Evolutionary conservation across 805 yeast genomes (phyloP), one percentile per base, ranked within the genome.

Genomic region (Candida silvicultrix): DNA sequence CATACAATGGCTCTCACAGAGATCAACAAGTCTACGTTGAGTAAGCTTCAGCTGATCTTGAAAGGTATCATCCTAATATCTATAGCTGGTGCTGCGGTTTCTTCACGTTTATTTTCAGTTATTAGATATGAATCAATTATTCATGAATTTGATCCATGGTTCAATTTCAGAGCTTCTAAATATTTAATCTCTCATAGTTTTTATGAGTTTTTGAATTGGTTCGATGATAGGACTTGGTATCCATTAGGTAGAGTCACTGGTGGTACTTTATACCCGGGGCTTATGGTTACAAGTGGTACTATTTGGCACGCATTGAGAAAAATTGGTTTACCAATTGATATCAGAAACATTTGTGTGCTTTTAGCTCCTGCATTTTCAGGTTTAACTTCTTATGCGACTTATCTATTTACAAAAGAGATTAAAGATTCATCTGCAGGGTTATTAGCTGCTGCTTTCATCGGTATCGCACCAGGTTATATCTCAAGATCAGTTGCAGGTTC

Each of bases 161-260:
- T 88, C 77, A 94, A 94, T 67, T 94, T 79, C 72, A 74, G 99
- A 53, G 99, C 99, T 39, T 87, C 99, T n/a, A 85, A 86, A 65
- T 89, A 88, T 65, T 75, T 94, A 54, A 95, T 89, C 28, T 71
- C 78, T 39, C 81, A 89, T 60, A 83, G 94, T 7, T 92, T 80
- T 66, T 85, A 89, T 71, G 90, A 89, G 54, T 95, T 94, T 61
- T 75, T 95, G 60, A 94, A 94, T 66, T 94, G 99, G 99, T 94
- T 94, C 60, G 99, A 94, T 65, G 97, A 92, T 65, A 80, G 96
- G 63, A 92, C 99, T 18, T 94, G 99, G 99, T 94, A 94, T 66
- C 99, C 99, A 18, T 74, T 94, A 55, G 99, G 99, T 19, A 80
- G 99, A 70, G 99, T 94, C 60, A 94, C 99, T 12, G 99, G 99